These are phyloP conservation scores for Aspergillus unguis DNA, from an alignment of 2,329 filamentous ascomycete species.

Conservation along the genomic window DNA sequence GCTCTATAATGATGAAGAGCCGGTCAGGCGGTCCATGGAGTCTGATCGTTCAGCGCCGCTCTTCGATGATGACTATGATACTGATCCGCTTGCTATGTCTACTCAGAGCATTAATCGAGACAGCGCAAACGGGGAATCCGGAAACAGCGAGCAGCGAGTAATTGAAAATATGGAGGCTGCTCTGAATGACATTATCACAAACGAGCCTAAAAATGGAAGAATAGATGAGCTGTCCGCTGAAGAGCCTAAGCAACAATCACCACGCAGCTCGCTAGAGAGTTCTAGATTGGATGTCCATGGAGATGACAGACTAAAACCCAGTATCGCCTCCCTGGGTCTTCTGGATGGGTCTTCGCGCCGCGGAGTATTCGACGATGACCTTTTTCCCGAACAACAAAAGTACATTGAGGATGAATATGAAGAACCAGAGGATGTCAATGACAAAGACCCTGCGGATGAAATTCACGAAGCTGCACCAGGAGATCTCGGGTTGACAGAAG, in stretches of 20 bases:
- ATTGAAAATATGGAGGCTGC: constrained; percentile 92
- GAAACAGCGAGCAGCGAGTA: constrained; percentile 67
- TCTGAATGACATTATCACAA: constrained; percentile 86
- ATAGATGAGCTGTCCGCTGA: constrained; percentile 45
- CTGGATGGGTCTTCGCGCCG: constrained; percentile 83
- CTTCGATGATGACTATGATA: constrained; percentile 75
- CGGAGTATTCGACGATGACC: constrained; percentile 91
- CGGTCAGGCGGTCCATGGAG: constrained; percentile 68
- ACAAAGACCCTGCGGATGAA: constrained; percentile 68
- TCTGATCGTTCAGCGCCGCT: constrained; percentile 57
- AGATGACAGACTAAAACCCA: constrained; percentile 66
- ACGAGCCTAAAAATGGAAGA: constrained; percentile 54
- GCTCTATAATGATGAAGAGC: constrained; percentile 43
- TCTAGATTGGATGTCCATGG: constrained; percentile 43
- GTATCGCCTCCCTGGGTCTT: constrained; percentile 83
- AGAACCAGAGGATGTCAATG: constrained; percentile 59
- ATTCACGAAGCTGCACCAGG: constrained; percentile 93
- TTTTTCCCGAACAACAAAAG: constrained; percentile 81
- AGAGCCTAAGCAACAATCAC: constrained; percentile 55
- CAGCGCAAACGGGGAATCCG: constrained; percentile 50
- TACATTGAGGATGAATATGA: constrained; percentile 83
- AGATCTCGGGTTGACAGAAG: constrained; percentile 88
- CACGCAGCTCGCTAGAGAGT: constrained; percentile 61
- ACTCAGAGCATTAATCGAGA: constrained; percentile 77
- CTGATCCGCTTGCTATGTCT: constrained; percentile 71